These are phyloP conservation scores for Mollisia scopiformis DNA, from an alignment of 2,329 filamentous ascomycete species.

Conservation along the genomic window DNA sequence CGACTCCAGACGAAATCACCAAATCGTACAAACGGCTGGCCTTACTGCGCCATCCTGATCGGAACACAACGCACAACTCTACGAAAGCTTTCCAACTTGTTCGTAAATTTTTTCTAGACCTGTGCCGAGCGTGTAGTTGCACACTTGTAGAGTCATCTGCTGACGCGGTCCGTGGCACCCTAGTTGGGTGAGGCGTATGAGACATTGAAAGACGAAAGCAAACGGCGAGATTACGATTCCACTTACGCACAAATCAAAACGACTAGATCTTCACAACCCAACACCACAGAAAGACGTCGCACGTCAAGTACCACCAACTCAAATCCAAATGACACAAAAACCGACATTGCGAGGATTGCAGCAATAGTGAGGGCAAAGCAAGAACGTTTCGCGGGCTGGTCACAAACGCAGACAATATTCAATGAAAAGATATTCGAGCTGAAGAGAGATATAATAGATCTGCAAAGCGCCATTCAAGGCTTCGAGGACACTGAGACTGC, in stretches of 20 bases:
- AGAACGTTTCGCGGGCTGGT: constrained; percentile 37
- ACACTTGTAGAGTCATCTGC: neutral
- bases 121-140: neutral
- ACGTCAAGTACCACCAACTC: neutral
- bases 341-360: constrained; percentile 31
- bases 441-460: constrained; percentile 23
- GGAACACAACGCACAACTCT: constrained; percentile 34
- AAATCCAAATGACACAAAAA: constrained; percentile 15
- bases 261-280: neutral
- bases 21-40: constrained; percentile 40
- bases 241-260: constrained; percentile 30
- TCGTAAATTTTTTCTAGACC: constrained; percentile 22
- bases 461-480: constrained; percentile 35
- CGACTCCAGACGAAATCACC: constrained; percentile 32
- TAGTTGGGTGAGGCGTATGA: constrained; percentile 41
- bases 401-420: constrained; percentile 26
- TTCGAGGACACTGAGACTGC: constrained; percentile 33
- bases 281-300: neutral
- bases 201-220: constrained; percentile 37
- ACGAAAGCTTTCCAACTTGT: constrained; percentile 41
- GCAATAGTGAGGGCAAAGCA: constrained; percentile 34
- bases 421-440: constrained; percentile 26
- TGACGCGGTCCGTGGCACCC: constrained; percentile 6
- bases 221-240: constrained; percentile 38
- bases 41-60: constrained; percentile 40